Evolutionary conservation across 2,329 filamentous ascomycete genomes (phyloP).

Genomic region (Fonsecaea pedrosoi): DNA sequence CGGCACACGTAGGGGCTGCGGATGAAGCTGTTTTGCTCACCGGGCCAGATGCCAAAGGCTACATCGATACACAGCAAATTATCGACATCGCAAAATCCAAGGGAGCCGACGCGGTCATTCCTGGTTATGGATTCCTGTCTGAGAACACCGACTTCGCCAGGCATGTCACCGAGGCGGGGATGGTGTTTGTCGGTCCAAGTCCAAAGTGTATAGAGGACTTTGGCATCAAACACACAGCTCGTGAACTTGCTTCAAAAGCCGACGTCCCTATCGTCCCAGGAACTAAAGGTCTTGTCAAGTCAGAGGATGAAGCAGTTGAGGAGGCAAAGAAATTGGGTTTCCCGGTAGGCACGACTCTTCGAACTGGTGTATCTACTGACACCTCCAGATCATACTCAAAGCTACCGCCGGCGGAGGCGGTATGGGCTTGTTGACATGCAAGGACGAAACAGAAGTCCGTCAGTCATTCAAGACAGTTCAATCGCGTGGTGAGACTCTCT

Average conservation of each 20-base stretch:
- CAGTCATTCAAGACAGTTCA: constrained; percentile 74
- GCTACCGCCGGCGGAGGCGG: constrained; percentile 81
- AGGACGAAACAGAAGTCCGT: constrained; percentile 71
- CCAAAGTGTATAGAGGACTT: constrained; percentile 62
- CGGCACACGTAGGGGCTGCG: constrained; percentile 61
- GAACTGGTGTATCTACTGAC: constrained; percentile 8
- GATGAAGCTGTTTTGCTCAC: constrained; percentile 60
- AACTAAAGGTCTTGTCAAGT: constrained; percentile 56
- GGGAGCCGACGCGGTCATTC: constrained; percentile 65
- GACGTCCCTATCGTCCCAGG: constrained; percentile 64
- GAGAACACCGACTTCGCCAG: constrained; percentile 69
- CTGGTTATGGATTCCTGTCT: constrained; percentile 71
- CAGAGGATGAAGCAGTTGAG: constrained; percentile 55
- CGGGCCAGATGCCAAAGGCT: constrained; percentile 57
- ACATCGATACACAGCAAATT: constrained; percentile 48
- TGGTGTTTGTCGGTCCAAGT: constrained; percentile 67
- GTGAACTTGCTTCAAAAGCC: constrained; percentile 60
- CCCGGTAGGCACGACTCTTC: constrained; percentile 48
- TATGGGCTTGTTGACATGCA: constrained; percentile 82
- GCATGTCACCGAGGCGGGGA: constrained; percentile 59
- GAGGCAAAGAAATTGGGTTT: constrained; percentile 56
- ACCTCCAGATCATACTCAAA: constrained; percentile 70
- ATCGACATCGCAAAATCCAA: constrained; percentile 60
- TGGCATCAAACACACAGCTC: constrained; percentile 65
- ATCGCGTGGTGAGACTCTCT: constrained; percentile 77